Percentiles rank a stretch among this genome's conserved stretches.
phyloP scores from a whole-genome alignment of 768 basidiomycete genomes.

The Rhizopogon roseolus region DNA sequence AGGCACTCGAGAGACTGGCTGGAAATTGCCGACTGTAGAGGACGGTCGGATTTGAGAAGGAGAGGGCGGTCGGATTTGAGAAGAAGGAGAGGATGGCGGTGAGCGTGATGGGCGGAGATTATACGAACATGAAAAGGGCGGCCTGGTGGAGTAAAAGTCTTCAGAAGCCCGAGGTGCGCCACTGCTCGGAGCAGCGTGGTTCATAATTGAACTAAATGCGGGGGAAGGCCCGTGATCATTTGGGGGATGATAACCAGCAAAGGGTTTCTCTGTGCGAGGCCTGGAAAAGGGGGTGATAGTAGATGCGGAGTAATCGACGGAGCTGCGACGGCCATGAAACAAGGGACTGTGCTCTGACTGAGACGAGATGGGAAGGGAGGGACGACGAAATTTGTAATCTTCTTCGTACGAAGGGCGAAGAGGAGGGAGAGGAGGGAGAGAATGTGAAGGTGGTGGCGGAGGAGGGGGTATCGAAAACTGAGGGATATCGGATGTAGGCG shows the following conservation, averaged over 20 bases:
- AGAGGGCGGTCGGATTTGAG: constrained; percentile 9
- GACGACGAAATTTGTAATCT: constrained; percentile 27
- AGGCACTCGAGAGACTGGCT: neutral
- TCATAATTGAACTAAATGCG: constrained; percentile 3
- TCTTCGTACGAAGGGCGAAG: constrained; percentile 21
- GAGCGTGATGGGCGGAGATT: constrained; percentile 12
- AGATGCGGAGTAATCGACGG: constrained; percentile 5
- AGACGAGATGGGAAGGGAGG: constrained; percentile 19
- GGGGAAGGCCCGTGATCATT: constrained; percentile 8
- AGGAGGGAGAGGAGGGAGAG: constrained; percentile 22
- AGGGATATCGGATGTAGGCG: constrained; percentile 16
- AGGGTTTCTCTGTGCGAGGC: neutral
- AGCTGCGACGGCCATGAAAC: constrained; percentile 3
- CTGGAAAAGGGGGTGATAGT: neutral
- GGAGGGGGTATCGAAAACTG: constrained; percentile 24
- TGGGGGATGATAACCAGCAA: constrained; percentile 10
- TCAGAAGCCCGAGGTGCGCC: constrained; percentile 7
- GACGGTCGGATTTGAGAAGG: constrained; percentile 15
- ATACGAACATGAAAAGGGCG: constrained; percentile 13
- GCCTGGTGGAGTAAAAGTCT: constrained; percentile 8
- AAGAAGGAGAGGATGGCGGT: constrained; percentile 8
- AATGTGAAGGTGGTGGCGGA: constrained; percentile 15
- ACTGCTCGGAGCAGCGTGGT: neutral
- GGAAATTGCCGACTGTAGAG: constrained; percentile 13
- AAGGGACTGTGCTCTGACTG: constrained; percentile 6